Base-by-base conservation (phyloP, 331 rosid genomes). In the Spiraea crenata region DNA sequence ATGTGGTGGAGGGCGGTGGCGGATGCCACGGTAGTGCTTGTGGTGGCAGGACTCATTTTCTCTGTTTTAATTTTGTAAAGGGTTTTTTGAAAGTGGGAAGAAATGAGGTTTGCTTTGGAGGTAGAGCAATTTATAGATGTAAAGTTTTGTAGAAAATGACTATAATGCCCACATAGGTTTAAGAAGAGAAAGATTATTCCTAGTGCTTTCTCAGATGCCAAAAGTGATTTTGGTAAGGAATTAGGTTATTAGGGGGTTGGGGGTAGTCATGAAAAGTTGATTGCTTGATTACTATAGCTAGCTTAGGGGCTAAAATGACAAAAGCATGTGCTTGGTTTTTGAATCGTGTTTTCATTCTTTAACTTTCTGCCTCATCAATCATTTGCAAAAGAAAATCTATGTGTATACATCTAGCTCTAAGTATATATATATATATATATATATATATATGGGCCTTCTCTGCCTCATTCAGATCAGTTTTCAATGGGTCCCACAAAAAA, bases 151-250 rank as follows among this genome's bases (percentile, higher is more conserved):
- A 9, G 7, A 67, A 15, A 64, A 69, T 81, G 64, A 45, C 82
- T 6, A 9, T 63, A 65, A 51, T 63, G 67, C 66, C 85, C 82
- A 2, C 49, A 6, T 50, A 5, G 37, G 56, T 16, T 50, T 25
- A 13, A 34, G 60, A 4, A 66, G 85, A 25, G 61, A 7, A 76
- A 67, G 66, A 76, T 68, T 66, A 69, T 74, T 65, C 67, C 13
- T 34, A 57, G 39, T 69, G 74, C 74, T 46, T 73, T 77, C 42
- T 16, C 3, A 54, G 75, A 67, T 81, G 79, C 82, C 50, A 67
- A 70, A 54, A 71, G 71, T 49, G 67, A 46, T 50, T 51, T 40
- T 42, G 64, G 42, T 59, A 45, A 35, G 35, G 7, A 59, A 42
- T 34, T 19, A 13, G 48, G 57, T 35, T 3, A 57, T 35, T 34